Evolutionary conservation across 176 grass and related monocot genomes (phyloP).

Genomic region (Rhynchospora pubera): DNA sequence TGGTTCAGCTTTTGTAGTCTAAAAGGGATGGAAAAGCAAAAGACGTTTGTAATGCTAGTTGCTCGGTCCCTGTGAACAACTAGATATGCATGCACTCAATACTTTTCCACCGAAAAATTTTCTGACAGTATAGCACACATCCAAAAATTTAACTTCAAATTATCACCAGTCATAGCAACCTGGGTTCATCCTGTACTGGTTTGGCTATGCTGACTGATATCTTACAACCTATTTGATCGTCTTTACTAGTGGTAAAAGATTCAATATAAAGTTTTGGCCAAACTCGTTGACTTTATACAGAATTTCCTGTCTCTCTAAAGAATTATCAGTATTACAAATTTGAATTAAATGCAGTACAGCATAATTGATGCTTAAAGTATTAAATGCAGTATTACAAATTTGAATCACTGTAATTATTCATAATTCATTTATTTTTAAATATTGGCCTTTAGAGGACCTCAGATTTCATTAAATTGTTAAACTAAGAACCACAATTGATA

Average conservation of each 20-base stretch:
- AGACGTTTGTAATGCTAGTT: slow-evolving; percentile 11
- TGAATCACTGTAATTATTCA: neutral
- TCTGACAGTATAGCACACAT: neutral
- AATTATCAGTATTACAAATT: neutral
- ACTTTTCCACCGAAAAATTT: slow-evolving; percentile 17
- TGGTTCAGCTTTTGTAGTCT: neutral
- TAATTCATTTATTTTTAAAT: neutral
- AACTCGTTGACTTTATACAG: neutral
- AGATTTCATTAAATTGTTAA: too few species aligned
- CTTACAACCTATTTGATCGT: neutral
- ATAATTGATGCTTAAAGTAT: too few species aligned
- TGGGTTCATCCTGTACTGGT: neutral
- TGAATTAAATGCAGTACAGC: neutral
- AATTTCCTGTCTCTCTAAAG: neutral
- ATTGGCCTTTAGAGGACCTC: too few species aligned
- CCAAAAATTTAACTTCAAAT: neutral
- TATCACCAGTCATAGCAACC: neutral
- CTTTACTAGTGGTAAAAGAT: neutral
- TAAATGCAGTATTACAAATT: neutral
- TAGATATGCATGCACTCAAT: neutral
- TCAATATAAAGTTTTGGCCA: neutral
- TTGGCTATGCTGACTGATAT: neutral
- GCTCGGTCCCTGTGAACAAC: neutral
- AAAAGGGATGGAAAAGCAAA: slow-evolving; percentile 15
- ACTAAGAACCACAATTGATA: neutral